Base-by-base conservation (phyloP, 2,329 filamentous ascomycete species). In the Cylindrodendrum hubeiense region DNA sequence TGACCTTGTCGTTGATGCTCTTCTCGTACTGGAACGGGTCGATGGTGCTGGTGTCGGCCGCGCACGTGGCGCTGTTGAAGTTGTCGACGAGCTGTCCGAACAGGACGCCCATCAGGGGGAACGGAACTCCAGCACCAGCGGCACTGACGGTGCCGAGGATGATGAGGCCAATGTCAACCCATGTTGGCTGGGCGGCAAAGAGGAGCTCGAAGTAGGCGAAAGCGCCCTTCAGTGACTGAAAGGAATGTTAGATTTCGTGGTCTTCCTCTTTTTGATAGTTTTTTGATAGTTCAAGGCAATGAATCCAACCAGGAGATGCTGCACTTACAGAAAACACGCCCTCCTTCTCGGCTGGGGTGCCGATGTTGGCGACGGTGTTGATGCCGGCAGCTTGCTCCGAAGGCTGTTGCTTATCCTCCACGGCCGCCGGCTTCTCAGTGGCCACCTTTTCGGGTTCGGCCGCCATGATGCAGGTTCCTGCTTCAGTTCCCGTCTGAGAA, bases 51-150 rank as follows among this genome's bases (percentile, higher is more conserved):
- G 53, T 58, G 6, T 68, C 56, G 13, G 79, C 74, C 28, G 75
- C 80, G 72, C 87, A 90, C 17, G 86, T 85, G 15, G 85, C 85
- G 15, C 79, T 76, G 73, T 90, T 90, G 73, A 91, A 82, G 67
- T 87, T 81, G 72, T 91, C 87, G 64, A 91, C 81, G 9, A 91
- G 84, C 75, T 90, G 80, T 53, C 89, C 88, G 71, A 91, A 91
- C 54, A 91, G 79, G 57, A 91, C 86, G 43, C 86, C 89, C 72
- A 91, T 85, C 19, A 91, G 79, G 5, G 89, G 89, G 61, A 90
- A 89, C 0, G 89, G 89, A 4, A 89, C 82, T 34, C 89, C 89
- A 22, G 88, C 85, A 34, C 83, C 87, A 47, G 87, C 85, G 44
- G 87, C 84, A 66, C 81, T 81, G 55, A 82, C 28, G 19, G 76